Evolutionary conservation across 2,329 filamentous ascomycete genomes (phyloP).

Genomic region (Pyrenophora seminiperda): DNA sequence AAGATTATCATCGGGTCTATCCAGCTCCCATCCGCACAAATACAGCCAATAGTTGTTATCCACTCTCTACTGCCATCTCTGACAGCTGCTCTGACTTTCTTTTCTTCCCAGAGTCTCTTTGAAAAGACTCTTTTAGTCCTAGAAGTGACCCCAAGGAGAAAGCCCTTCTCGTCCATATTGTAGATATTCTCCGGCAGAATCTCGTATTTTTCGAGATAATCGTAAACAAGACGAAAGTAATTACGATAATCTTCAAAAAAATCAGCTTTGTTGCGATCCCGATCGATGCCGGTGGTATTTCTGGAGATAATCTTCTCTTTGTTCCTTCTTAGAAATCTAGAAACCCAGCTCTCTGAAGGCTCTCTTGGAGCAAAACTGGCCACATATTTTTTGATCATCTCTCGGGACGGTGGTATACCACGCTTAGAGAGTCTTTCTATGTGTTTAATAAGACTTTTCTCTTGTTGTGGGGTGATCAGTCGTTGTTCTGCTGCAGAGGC

Average conservation of each 20-base stretch:
- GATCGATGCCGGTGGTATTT: constrained; percentile 12
- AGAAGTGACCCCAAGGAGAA: too few species aligned
- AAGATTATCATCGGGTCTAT: too few species aligned
- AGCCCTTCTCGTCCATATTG: too few species aligned
- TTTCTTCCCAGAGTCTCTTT: too few species aligned
- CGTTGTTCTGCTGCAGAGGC: too few species aligned
- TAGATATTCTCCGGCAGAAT: constrained; percentile 8
- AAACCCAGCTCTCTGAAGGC: constrained; percentile 11
- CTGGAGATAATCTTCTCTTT: constrained; percentile 9
- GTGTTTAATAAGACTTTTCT: neutral
- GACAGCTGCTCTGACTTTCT: too few species aligned
- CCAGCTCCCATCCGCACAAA: too few species aligned
- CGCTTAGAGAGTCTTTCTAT: neutral
- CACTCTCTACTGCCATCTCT: too few species aligned
- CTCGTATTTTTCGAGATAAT: constrained; percentile 7
- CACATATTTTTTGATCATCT: neutral
- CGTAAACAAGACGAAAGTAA: constrained; percentile 13
- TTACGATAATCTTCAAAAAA: constrained; percentile 10
- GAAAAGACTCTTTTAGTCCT: too few species aligned
- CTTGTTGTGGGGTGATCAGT: neutral
- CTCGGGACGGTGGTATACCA: neutral
- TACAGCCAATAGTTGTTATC: too few species aligned
- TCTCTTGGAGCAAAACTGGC: neutral
- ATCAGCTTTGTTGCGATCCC: constrained; percentile 15
- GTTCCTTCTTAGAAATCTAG: constrained; percentile 13